These are phyloP conservation scores for Fusarium sp. DNA, from an alignment of 2,329 filamentous ascomycete species.

Conservation along the genomic window DNA sequence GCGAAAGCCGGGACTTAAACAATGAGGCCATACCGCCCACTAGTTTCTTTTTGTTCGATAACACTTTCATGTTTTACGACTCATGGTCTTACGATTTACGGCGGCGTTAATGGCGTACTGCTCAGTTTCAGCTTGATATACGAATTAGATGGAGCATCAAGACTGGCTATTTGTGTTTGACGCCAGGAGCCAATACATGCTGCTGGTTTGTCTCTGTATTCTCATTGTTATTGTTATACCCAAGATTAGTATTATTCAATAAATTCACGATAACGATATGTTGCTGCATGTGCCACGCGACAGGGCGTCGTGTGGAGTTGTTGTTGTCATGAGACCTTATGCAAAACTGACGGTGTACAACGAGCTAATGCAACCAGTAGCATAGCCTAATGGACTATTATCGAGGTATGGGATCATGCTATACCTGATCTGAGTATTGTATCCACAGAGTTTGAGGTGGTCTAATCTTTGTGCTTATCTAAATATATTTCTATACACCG, in stretches of 20 bases:
- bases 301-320: slow-evolving; percentile 30
- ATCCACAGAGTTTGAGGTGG: background rate
- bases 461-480: background rate
- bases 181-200: slow-evolving; percentile 3
- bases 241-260: slow-evolving; percentile 5
- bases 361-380: slow-evolving; percentile 27
- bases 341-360: slow-evolving; percentile 33
- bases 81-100: slow-evolving; percentile 28
- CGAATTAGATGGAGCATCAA: slow-evolving; percentile 19
- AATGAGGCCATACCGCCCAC: background rate
- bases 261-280: slow-evolving; percentile 1
- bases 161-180: slow-evolving; percentile 11
- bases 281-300: slow-evolving; percentile 23
- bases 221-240: slow-evolving; percentile 21
- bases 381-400: slow-evolving; percentile 10
- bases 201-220: slow-evolving; percentile 8
- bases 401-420: background rate
- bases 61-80: slow-evolving; percentile 27
- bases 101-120: slow-evolving; percentile 28
- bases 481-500: background rate
- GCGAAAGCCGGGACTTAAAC: background rate
- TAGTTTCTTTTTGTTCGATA: background rate
- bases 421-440: background rate
- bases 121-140: slow-evolving; percentile 15
- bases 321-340: slow-evolving; percentile 27